Evolutionary conservation across 192 early-diverging fungal species (phyloP).

Genomic region (Coemansia sp.): DNA sequence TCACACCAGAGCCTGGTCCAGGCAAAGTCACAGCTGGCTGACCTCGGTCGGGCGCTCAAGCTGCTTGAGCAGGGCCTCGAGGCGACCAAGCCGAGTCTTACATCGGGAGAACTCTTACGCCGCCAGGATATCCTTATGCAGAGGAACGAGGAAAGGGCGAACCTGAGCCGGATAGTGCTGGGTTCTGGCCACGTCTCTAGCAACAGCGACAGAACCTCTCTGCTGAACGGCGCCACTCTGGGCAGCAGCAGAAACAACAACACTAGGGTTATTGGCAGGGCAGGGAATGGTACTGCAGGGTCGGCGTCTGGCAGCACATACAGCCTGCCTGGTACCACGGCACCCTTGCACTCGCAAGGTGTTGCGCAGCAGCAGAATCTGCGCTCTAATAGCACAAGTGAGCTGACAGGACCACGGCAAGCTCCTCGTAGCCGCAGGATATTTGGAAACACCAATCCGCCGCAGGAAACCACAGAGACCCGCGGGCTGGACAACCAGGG

Average conservation of each 20-base stretch:
- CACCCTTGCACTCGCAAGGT: slow-evolving; percentile 13
- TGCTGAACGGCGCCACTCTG: slow-evolving; percentile 30
- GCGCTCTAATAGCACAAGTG: background rate
- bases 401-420: slow-evolving; percentile 7
- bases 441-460: slow-evolving; percentile 68
- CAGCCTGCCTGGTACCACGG: slow-evolving; percentile 33
- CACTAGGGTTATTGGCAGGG: slow-evolving; percentile 34
- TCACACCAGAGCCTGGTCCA: slow-evolving; percentile 79
- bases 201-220: slow-evolving; percentile 28
- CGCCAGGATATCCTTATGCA: slow-evolving; percentile 76
- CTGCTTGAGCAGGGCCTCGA: slow-evolving; percentile 58
- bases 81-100: slow-evolving; percentile 27
- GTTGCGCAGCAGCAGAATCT: slow-evolving; percentile 19
- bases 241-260: slow-evolving; percentile 10
- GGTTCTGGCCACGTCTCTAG: slow-evolving; percentile 31
- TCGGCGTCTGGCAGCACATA: slow-evolving; percentile 6
- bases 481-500: slow-evolving; percentile 73
- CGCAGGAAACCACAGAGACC: slow-evolving; percentile 79
- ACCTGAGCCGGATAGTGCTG: slow-evolving; percentile 61
- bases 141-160: slow-evolving; percentile 69
- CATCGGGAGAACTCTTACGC: slow-evolving; percentile 72
- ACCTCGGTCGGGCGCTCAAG: slow-evolving; percentile 55
- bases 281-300: slow-evolving; percentile 18
- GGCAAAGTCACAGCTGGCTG: slow-evolving; percentile 68
- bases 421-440: slow-evolving; percentile 56